Conservation (phyloP, 352 stramenopile species). For the Phytophthora cactorum region DNA sequence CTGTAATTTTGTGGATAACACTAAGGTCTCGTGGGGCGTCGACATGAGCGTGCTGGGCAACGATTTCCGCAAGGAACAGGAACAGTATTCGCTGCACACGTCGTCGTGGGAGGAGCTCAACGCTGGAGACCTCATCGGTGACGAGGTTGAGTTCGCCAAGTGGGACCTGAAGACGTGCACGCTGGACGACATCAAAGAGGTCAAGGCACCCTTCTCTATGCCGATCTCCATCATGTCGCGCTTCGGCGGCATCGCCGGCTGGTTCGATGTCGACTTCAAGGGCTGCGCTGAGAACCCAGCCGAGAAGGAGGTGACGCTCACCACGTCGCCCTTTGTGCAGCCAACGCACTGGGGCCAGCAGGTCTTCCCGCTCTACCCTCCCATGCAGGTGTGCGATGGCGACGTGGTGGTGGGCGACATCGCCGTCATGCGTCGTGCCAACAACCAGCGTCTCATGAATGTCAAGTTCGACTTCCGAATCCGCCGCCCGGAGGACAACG, state of each 20-base stretch:
- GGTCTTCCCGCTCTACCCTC: slow-evolving; percentile 85
- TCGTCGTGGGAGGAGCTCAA: slow-evolving; percentile 85
- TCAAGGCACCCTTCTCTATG: slow-evolving; percentile 76
- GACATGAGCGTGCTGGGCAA: slow-evolving; percentile 95
- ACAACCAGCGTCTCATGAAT: slow-evolving; percentile 92
- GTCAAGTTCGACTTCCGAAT: slow-evolving; percentile 88
- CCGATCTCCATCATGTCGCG: slow-evolving; percentile 88
- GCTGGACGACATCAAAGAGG: slow-evolving; percentile 83
- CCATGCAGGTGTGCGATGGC: slow-evolving; percentile 84
- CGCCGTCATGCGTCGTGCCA: slow-evolving; percentile 71
- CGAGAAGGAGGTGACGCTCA: slow-evolving; percentile 85
- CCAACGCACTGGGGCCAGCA: slow-evolving; percentile 91
- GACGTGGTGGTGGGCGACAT: slow-evolving; percentile 78
- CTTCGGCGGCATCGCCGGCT: slow-evolving; percentile 96
- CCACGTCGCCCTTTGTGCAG: slow-evolving; percentile 91
- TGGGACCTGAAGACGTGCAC: slow-evolving; percentile 89
- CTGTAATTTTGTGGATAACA: slow-evolving; percentile 88
- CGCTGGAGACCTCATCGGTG: slow-evolving; percentile 80
- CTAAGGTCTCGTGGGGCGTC: slow-evolving; percentile 95
- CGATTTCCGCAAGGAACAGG: slow-evolving; percentile 88
- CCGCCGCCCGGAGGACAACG: slow-evolving; percentile 65
- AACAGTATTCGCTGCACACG: slow-evolving; percentile 88
- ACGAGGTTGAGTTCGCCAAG: slow-evolving; percentile 79
- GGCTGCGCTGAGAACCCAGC: slow-evolving; percentile 84
- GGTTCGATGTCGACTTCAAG: slow-evolving; percentile 99